These are phyloP conservation scores for Syzygium oleosum DNA, from an alignment of 345 rosid genomes.

Conservation along the genomic window DNA sequence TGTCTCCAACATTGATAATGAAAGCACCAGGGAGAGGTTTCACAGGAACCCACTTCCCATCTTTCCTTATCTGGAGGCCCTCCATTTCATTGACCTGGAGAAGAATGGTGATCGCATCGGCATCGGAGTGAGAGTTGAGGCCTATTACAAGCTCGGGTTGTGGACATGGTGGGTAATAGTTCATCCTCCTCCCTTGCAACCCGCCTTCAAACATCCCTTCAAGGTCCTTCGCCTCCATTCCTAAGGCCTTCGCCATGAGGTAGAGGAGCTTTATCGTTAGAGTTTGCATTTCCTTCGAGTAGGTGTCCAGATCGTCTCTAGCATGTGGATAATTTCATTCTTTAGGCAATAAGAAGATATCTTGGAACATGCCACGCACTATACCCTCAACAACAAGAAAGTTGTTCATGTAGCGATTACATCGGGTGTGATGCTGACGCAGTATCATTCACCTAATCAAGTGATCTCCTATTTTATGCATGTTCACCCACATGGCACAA, in stretches of 20 bases:
- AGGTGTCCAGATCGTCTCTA: slow-evolving; percentile 45
- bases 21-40: no score
- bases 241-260: slow-evolving; percentile 31
- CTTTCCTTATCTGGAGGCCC: no score
- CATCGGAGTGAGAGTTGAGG: slow-evolving; percentile 6
- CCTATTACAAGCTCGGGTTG: slow-evolving; percentile 6
- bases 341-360: not conserved
- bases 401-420: not conserved
- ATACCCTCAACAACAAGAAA: not conserved
- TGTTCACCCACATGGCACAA: not conserved
- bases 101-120: no score
- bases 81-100: no score
- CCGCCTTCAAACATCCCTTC: slow-evolving; percentile 15
- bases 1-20: no score
- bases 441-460: not conserved
- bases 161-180: slow-evolving; percentile 15
- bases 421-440: fast-evolving
- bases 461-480: not conserved
- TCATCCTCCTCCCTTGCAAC: slow-evolving; percentile 26
- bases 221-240: slow-evolving; percentile 41
- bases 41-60: no score
- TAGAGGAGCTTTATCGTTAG: slow-evolving; percentile 26
- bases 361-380: not conserved
- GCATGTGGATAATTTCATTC: not conserved
- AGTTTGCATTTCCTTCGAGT: slow-evolving; percentile 23